Evolutionary conservation across 257 asterid species (phyloP), one percentile per base, ranked within the genome.

Genomic region (Salvia rosmarinus): DNA sequence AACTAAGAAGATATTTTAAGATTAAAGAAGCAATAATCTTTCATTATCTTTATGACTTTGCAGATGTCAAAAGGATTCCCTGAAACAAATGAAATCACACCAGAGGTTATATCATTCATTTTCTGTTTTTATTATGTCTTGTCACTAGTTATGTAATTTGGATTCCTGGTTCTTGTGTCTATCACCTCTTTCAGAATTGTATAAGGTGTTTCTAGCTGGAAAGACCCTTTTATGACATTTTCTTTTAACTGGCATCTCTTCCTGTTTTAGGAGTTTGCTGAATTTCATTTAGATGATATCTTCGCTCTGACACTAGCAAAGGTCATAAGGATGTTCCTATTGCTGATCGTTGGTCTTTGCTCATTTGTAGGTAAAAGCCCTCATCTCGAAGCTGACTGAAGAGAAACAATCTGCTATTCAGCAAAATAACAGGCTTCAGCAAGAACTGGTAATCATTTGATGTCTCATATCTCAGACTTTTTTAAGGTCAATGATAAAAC

Each of bases 351-450:
- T 59, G 35, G 51, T 69, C 59, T 50, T 74, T 68, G 61, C 70
- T 77, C 65, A 59, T 64, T 64, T 87, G 71, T 82, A 89, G 99
- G 87, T 77, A 25, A 95, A 86, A 81, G 87, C 89, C 83, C 82
- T 90, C 63, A 75, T 95, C 75, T 78, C 91, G 39, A 92, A 85
- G 94, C 85, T 95, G 81, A 85, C 87, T 16, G 96, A 86, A 64
- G 99, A 95, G 89, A 92, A 86, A 71, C 83, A 78, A 59, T 66
- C 80, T 72, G 89, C 82, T 47, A 50, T 90, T 56, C 90, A 82
- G 88, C 95, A 82, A 85, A 92, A 80, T 77, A 88, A 70, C 73
- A 87, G 83, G 84, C 96, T 95, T 80, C 95, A 83, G 79, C 95
- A 82, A 56, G 89, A 85, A 75, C 76, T 85, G 85, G 89, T 85